These are phyloP conservation scores for Apophysomyces ossiformis DNA, from an alignment of 371 early-diverging fungal species.

Conservation along the genomic window DNA sequence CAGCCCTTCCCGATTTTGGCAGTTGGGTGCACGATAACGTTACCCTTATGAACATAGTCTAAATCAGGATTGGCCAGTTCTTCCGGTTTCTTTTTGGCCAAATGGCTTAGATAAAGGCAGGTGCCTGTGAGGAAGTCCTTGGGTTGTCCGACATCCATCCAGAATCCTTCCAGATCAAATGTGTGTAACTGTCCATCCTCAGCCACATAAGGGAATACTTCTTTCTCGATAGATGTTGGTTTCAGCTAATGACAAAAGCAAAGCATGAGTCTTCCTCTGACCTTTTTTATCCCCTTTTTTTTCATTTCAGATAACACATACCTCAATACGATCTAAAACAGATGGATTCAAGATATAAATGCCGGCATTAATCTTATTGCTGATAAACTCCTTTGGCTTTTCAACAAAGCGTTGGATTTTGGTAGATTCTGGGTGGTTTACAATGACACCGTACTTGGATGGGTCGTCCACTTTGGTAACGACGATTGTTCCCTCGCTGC, in stretches of 20 bases:
- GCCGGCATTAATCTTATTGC: conserved; percentile 99
- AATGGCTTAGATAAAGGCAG: conserved; percentile 87
- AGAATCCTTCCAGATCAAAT: conserved; percentile 96
- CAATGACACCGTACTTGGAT: conserved; percentile 97
- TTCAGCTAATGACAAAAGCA: conserved; percentile 54
- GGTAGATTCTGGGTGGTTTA: conserved; percentile 67
- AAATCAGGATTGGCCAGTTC: conserved; percentile 61
- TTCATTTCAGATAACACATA: conserved; percentile 30
- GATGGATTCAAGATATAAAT: conserved; percentile 97
- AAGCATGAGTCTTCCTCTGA: no score
- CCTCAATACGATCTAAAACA: conserved; percentile 91
- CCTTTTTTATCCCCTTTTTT: neutral
- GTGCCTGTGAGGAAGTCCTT: conserved; percentile 98
- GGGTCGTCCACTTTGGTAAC: conserved; percentile 98
- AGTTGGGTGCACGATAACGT: conserved; percentile 88
- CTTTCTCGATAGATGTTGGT: conserved; percentile 98
- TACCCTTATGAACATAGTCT: conserved; percentile 77
- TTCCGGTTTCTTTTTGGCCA: conserved; percentile 76
- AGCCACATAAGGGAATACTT: conserved; percentile 97
- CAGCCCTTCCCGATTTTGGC: conserved; percentile 94
- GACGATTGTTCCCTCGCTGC: conserved; percentile 92
- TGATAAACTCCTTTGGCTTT: conserved; percentile 95
- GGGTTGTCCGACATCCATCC: conserved; percentile 99
- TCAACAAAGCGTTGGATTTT: conserved; percentile 96
- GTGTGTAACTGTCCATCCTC: conserved; percentile 82